A percentile compares a stretch with the other conserved stretches of the same genome.
Evolutionary conservation across 176 grass and related monocot species (phyloP).

Genomic region (Triticum monococcum): DNA sequence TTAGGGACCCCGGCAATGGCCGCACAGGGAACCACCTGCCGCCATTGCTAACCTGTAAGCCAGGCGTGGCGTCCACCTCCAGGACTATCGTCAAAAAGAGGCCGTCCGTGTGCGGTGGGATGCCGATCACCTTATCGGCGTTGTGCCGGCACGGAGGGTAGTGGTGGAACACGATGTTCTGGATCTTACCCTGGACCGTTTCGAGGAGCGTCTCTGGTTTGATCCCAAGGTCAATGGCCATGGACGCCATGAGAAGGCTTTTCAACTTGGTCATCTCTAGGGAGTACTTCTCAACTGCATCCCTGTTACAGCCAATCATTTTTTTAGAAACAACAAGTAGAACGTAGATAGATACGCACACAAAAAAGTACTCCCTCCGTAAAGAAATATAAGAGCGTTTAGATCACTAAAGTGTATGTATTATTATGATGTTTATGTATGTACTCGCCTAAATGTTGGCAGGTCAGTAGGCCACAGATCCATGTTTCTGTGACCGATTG

Average conservation of each 20-base stretch:
- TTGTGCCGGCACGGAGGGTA: slow-evolving; percentile 17
- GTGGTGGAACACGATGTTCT: background rate
- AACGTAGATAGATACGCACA: too few species aligned
- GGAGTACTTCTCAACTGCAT: background rate
- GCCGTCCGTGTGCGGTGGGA: slow-evolving; percentile 9
- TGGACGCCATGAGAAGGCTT: background rate
- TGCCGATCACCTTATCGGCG: slow-evolving; percentile 21
- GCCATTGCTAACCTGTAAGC: slow-evolving; percentile 13
- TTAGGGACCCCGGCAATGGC: slow-evolving; percentile 11
- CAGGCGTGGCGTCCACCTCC: background rate
- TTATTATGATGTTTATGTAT: too few species aligned
- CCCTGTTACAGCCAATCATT: background rate
- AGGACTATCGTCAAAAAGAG: slow-evolving; percentile 1
- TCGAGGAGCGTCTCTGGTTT: background rate
- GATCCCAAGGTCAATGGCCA: background rate
- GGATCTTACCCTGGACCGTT: background rate
- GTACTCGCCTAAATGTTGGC: background rate
- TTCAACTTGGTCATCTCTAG: background rate
- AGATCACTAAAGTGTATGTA: too few species aligned
- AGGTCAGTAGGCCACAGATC: background rate
- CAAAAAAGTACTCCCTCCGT: too few species aligned
- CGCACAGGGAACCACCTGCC: slow-evolving; percentile 20
- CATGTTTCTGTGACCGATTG: background rate
- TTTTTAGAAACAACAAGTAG: background rate
- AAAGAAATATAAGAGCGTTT: too few species aligned